Evolutionary conservation across 441 rosid genomes (phyloP), one percentile per base, ranked within the genome.

Genomic region (Viola pubescens): DNA sequence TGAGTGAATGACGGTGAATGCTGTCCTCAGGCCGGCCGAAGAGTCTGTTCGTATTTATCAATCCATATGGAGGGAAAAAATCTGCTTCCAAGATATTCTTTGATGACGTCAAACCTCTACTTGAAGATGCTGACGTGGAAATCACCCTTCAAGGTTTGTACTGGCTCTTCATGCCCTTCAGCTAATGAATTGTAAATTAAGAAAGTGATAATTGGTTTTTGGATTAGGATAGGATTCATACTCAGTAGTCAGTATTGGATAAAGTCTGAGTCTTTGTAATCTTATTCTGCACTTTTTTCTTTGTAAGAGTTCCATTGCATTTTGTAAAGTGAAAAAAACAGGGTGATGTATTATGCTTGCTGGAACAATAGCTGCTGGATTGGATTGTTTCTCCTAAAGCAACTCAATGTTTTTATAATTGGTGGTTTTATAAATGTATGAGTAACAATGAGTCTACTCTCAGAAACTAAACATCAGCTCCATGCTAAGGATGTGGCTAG

Each of bases 21-120:
- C 6, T 54, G 49, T 37, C 14, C 26, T 48, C 58, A 86, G 98
- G 86, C 59, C 80, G 98, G 54, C 98, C 98, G 0, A 89, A 78
- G 82, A 82, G 71, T 68, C 67, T 92, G 66, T 66, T 84, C 42
- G 69, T 92, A 12, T 73, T 92, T 59, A 71, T 92, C 73, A 92
- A 92, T 14, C 98, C 97, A 5, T 92, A 67, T 72, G 94, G 97
- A 8, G 98, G 98, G 67, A 87, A 84, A 59, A 84, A 69, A 70
- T 61, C 73, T 1, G 96, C 98, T n/a, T 61, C 74, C 4, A 82
- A 80, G 80, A 73, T 87, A 34, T 92, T 79, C 71, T 26, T 52
- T 16, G 80, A 84, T 54, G 78, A 76, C 14, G 97, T 89, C 5
- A 89, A 79, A 62, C 98, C 97, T 7, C 72, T 82, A 56, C 80